A percentile compares a stretch with the other conserved stretches of the same genome.
These are phyloP conservation scores for Crucibulum laeve DNA, from an alignment of 768 basidiomycete genomes.

Conservation along the genomic window DNA sequence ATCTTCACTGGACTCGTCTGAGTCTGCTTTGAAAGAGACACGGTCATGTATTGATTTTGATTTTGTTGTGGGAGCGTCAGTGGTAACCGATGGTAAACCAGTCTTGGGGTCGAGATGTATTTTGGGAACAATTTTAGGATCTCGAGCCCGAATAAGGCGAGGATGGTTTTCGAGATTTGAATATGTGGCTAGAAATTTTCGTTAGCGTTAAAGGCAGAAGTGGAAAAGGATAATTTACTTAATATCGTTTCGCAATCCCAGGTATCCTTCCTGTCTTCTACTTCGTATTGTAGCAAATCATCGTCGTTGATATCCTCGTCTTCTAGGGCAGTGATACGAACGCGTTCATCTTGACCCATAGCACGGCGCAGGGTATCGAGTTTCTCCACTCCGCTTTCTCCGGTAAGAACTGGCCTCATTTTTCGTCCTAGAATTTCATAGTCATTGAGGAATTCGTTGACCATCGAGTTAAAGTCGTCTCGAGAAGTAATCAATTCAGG, in stretches of 20 bases:
- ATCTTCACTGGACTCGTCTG: constrained; percentile 22
- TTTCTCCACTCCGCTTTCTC: constrained; percentile 72
- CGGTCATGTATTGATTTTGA: constrained; percentile 12
- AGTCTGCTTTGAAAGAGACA: constrained; percentile 7
- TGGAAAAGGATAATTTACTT: constrained; percentile 46
- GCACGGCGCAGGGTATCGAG: constrained; percentile 75
- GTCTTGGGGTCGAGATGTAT: constrained; percentile 74
- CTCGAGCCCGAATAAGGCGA: constrained; percentile 70
- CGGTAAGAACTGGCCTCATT: constrained; percentile 71
- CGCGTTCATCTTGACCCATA: constrained; percentile 65
- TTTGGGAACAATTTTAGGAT: constrained; percentile 49
- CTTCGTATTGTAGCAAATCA: constrained; percentile 37
- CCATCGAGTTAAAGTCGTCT: constrained; percentile 85
- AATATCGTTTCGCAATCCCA: constrained; percentile 99
- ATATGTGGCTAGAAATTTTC: constrained; percentile 69
- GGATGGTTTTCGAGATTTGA: constrained; percentile 99
- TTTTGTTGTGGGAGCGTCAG: constrained; percentile 13
- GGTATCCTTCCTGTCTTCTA: constrained; percentile 62
- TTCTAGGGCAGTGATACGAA: constrained; percentile 29
- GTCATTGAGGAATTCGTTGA: constrained; percentile 90
- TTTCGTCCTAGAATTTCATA: constrained; percentile 90
- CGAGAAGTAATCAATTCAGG: constrained; percentile 77
- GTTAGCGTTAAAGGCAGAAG: not conserved
- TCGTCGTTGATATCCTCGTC: constrained; percentile 42
- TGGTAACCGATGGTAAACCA: constrained; percentile 60